Conservation (phyloP, 73 alveolate species). For the Blepharisma stoltei region DNA sequence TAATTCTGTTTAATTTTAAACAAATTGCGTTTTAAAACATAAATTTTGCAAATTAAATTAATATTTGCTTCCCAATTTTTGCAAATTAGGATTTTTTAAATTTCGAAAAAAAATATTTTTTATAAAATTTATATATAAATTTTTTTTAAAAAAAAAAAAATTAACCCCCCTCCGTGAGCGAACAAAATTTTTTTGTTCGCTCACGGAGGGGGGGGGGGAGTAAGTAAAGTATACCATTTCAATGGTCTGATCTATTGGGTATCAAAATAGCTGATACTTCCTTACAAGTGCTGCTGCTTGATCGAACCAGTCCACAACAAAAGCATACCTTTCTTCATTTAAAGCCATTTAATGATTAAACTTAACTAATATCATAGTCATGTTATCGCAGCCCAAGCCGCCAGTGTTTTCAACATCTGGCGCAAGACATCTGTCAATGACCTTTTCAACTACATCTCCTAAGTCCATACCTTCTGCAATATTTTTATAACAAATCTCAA, state of each 20-base stretch:
- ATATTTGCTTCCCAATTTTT: no score
- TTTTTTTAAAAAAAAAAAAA: no score
- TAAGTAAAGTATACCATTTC: slow-evolving; percentile 61
- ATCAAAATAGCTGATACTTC: slow-evolving; percentile 74
- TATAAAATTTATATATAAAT: no score
- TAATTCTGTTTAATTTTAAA: no score
- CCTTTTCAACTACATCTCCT: slow-evolving; percentile 50
- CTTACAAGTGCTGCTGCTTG: slow-evolving; percentile 77
- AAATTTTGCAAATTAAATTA: no score
- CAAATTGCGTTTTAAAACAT: no score
- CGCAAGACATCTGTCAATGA: slow-evolving; percentile 68
- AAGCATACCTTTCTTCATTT: slow-evolving; percentile 78
- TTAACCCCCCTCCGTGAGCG: no score
- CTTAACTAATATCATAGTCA: slow-evolving; percentile 65
- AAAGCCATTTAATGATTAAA: slow-evolving; percentile 29
- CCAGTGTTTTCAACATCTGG: slow-evolving; percentile 51
- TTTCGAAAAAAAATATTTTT: no score
- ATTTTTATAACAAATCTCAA: slow-evolving; percentile 14
- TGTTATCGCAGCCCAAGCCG: slow-evolving; percentile 83
- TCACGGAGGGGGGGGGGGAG: no score
- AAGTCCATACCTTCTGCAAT: slow-evolving; percentile 10
- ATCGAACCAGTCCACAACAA: slow-evolving; percentile 89
- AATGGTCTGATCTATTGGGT: slow-evolving; percentile 84
- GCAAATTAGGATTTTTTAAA: no score
- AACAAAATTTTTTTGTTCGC: no score